A percentile compares a stretch with the other conserved stretches of the same genome.
Evolutionary conservation across 768 basidiomycete species (phyloP).

Genomic region (Postia placenta): DNA sequence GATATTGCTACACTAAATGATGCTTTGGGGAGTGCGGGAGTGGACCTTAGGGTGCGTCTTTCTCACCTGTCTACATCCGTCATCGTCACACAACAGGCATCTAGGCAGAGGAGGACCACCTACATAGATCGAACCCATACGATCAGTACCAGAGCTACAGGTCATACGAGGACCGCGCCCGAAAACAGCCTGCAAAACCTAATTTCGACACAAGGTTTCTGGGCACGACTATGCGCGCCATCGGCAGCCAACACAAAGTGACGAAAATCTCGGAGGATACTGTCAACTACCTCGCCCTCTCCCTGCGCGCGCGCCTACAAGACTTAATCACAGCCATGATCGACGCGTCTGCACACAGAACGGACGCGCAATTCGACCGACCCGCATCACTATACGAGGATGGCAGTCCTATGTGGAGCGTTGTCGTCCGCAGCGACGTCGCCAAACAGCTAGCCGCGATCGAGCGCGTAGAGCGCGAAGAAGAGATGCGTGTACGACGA

Average conservation of each 20-base stretch:
- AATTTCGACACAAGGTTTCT: constrained; percentile 65
- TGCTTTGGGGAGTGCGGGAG: constrained; percentile 80
- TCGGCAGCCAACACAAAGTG: constrained; percentile 67
- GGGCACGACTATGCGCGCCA: constrained; percentile 58
- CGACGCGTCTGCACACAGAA: constrained; percentile 60
- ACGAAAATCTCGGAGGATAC: constrained; percentile 62
- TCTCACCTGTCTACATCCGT: background rate
- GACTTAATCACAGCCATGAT: constrained; percentile 65
- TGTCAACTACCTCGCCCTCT: constrained; percentile 73
- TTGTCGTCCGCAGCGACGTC: constrained; percentile 71
- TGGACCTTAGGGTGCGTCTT: constrained; percentile 65
- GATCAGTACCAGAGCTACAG: constrained; percentile 60
- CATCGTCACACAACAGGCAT: background rate
- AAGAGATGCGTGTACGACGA: constrained; percentile 67
- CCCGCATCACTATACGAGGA: constrained; percentile 57
- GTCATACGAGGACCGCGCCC: constrained; percentile 69
- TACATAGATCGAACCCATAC: constrained; percentile 58
- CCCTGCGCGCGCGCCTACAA: constrained; percentile 69
- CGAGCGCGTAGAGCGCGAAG: constrained; percentile 78
- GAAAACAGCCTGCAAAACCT: constrained; percentile 66
- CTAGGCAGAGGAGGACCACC: constrained; percentile 81
- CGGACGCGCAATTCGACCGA: constrained; percentile 63
- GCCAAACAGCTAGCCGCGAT: constrained; percentile 71
- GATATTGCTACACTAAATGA: constrained; percentile 80
- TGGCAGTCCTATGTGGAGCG: constrained; percentile 76